Evolutionary conservation across 768 basidiomycete genomes (phyloP).

Genomic region (Kwoniella newhampshirensis): DNA sequence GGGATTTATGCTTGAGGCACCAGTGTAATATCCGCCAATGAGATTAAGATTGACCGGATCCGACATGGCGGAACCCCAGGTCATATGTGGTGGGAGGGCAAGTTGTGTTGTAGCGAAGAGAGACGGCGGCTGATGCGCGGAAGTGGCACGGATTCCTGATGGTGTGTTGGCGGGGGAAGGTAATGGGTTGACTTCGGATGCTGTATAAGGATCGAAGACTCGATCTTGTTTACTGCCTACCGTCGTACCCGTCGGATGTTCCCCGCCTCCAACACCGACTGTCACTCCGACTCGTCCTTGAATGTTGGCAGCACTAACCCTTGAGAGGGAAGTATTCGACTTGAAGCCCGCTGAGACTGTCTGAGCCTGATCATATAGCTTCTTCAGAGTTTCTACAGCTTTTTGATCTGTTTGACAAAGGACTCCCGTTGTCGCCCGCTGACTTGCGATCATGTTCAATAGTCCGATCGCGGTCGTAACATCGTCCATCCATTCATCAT

Average conservation of each 20-base stretch:
- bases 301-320: too few species aligned
- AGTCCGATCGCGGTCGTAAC: constrained; percentile 3
- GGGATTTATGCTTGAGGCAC: too few species aligned
- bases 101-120: neutral
- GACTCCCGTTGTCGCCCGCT: neutral
- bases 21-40: too few species aligned
- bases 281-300: too few species aligned
- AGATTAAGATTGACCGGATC: neutral
- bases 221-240: neutral
- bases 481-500: constrained; percentile 5
- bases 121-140: neutral
- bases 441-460: constrained; percentile 6
- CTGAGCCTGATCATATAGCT: constrained; percentile 3
- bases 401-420: neutral
- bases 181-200: constrained; percentile 1
- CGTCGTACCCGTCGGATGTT: too few species aligned
- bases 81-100: neutral
- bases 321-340: neutral
- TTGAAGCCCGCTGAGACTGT: neutral
- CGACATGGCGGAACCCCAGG: neutral
- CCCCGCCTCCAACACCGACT: too few species aligned
- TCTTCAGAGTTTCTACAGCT: constrained; percentile 6
- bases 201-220: constrained; percentile 10
- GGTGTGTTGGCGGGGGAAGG: neutral
- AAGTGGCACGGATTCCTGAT: neutral